phyloP scores from a whole-genome alignment of 768 basidiomycete genomes.

The Auricularia heimuer region DNA sequence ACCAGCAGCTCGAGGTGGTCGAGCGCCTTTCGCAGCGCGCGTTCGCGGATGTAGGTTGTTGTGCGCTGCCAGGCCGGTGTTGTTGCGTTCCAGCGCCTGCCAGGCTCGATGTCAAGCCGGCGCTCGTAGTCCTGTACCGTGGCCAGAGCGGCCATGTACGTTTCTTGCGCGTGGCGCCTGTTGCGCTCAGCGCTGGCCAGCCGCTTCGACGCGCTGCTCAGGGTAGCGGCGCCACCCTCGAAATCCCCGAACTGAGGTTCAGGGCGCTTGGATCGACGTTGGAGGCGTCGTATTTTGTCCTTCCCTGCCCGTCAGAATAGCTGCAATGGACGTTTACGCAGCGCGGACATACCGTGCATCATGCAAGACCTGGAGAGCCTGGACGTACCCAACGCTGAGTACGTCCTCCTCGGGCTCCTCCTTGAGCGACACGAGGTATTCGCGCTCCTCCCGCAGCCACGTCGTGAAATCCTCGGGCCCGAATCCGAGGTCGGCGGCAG shows the following conservation, averaged over 20 bases:
- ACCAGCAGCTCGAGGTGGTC: conserved; percentile 23
- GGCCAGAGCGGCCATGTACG: neutral
- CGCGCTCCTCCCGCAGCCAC: conserved; percentile 10
- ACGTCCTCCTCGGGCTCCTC: conserved; percentile 8
- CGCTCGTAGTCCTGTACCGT: neutral
- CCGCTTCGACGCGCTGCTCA: no score
- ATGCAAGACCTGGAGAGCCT: conserved; percentile 6
- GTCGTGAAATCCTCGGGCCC: conserved; percentile 6
- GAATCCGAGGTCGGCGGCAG: neutral
- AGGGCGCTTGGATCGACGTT: neutral
- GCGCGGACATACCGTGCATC: conserved; percentile 2
- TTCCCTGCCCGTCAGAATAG: neutral
- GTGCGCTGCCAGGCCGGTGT: neutral
- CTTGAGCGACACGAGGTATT: conserved; percentile 6
- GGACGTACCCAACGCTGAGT: conserved; percentile 9
- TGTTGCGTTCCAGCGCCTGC: neutral
- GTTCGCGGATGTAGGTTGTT: neutral
- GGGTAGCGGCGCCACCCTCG: no score
- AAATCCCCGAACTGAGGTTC: no score
- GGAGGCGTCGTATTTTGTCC: neutral
- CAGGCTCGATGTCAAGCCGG: neutral
- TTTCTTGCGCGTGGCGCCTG: neutral
- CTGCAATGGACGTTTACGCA: neutral
- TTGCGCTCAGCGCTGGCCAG: neutral
- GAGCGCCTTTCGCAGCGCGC: conserved; percentile 16